Evolutionary conservation across 257 asterid genomes (phyloP).

Genomic region (Nyctanthes arbortristis): DNA sequence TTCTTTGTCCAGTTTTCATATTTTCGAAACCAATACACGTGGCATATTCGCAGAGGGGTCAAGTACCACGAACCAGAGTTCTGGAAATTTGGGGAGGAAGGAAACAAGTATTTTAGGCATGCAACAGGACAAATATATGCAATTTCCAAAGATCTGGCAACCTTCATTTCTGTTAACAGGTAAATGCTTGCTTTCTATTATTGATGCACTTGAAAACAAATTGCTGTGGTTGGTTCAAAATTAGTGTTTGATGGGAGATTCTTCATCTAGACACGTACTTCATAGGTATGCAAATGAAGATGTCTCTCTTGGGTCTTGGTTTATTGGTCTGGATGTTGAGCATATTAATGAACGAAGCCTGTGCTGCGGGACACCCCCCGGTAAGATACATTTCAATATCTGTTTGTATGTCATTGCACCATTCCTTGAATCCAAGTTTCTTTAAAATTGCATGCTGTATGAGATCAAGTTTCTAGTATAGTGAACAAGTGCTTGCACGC

Average conservation of each 20-base stretch:
- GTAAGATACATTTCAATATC: conserved; percentile 29
- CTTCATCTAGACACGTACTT: conserved; percentile 45
- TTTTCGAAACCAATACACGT: not conserved
- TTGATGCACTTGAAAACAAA: not conserved
- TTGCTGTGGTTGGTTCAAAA: not conserved
- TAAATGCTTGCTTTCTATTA: conserved; percentile 18
- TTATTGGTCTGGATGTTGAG: conserved; percentile 75
- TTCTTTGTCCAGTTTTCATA: not conserved
- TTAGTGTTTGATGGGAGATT: conserved; percentile 1
- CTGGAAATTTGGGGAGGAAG: conserved; percentile 82
- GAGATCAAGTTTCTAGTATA: not conserved
- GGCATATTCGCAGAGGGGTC: conserved; percentile 50
- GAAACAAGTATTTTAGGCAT: conserved; percentile 78
- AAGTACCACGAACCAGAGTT: conserved; percentile 77
- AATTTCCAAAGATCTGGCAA: conserved; percentile 67
- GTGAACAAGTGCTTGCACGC: not conserved
- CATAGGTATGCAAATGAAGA: conserved; percentile 75
- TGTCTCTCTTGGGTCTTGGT: conserved; percentile 81
- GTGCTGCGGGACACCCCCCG: conserved; percentile 72
- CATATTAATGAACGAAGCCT: conserved; percentile 73
- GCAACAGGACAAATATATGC: conserved; percentile 81
- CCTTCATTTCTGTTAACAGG: conserved; percentile 62
- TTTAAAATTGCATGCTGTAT: not conserved
- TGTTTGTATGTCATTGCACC: not conserved
- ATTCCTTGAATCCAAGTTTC: not conserved